These are phyloP conservation scores for Vitis amurensis DNA, from an alignment of 164 flowering plant genomes.

Conservation along the genomic window DNA sequence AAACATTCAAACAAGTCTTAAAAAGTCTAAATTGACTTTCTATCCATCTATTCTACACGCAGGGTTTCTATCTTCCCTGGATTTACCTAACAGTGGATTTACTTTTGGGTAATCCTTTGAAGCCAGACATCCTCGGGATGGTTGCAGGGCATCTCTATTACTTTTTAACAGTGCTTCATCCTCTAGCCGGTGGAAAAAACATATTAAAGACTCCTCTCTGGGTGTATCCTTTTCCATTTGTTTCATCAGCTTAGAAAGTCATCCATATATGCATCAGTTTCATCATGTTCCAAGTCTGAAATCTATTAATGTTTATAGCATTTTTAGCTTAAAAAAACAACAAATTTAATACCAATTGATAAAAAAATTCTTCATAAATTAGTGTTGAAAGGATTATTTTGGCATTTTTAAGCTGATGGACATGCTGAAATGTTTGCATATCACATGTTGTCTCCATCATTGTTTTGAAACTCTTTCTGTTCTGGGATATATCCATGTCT, in stretches of 20 bases:
- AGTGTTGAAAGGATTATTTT: too few species aligned
- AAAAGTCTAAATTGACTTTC: neutral
- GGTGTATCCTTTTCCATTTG: constrained; percentile 55
- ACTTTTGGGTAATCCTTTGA: constrained; percentile 38
- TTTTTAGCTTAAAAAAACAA: too few species aligned
- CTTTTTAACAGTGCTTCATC: constrained; percentile 56
- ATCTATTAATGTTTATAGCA: too few species aligned
- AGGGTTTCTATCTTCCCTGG: constrained; percentile 72
- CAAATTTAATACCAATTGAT: too few species aligned
- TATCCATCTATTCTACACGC: neutral
- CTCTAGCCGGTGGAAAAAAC: constrained; percentile 44
- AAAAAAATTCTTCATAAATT: too few species aligned
- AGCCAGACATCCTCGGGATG: constrained; percentile 49
- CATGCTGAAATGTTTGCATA: too few species aligned
- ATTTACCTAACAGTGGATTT: constrained; percentile 44
- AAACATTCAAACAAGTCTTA: neutral
- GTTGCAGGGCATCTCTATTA: constrained; percentile 53
- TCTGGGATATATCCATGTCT: too few species aligned
- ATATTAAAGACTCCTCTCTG: constrained; percentile 51
- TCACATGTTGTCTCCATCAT: too few species aligned
- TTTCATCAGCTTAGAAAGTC: too few species aligned
- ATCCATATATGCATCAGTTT: neutral
- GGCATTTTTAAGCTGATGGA: too few species aligned
- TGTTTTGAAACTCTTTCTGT: too few species aligned
- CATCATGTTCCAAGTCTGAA: too few species aligned